These are phyloP conservation scores for Persicaria tinctoria DNA, from an alignment of 148 eudicot genomes.

Conservation along the genomic window DNA sequence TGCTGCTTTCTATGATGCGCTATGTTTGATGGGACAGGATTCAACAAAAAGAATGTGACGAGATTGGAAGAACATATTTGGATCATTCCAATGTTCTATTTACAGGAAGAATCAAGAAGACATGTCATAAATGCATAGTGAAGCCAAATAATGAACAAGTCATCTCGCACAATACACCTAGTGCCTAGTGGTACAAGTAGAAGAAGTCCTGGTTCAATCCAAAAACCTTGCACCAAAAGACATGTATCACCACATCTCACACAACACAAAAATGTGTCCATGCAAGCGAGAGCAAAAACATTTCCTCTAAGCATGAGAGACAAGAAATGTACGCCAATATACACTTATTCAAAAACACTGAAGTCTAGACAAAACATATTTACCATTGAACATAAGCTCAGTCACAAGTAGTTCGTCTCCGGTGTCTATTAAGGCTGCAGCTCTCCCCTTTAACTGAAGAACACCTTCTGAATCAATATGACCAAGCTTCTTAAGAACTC, in stretches of 20 bases:
- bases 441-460: constrained; percentile 89
- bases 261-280: neutral
- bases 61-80: neutral
- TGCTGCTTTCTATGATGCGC: too few relatives aligned
- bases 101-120: too few relatives aligned
- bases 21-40: too few relatives aligned
- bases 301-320: neutral
- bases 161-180: too few relatives aligned
- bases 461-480: constrained; percentile 96
- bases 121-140: too few relatives aligned
- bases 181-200: too few relatives aligned
- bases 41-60: too few relatives aligned
- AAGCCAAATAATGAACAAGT: too few relatives aligned
- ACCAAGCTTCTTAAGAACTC: constrained; percentile 89
- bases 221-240: neutral
- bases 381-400: constrained; percentile 96
- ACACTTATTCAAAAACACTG: neutral
- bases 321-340: neutral
- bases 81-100: neutral
- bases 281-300: neutral
- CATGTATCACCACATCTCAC: neutral
- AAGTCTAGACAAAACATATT: constrained; percentile 10
- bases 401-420: constrained; percentile 97
- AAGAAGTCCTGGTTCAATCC: neutral
- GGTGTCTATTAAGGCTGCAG: constrained; percentile 86